phyloP scores from a whole-genome alignment of 2,329 filamentous ascomycete species.

The Amauroascus niger region DNA sequence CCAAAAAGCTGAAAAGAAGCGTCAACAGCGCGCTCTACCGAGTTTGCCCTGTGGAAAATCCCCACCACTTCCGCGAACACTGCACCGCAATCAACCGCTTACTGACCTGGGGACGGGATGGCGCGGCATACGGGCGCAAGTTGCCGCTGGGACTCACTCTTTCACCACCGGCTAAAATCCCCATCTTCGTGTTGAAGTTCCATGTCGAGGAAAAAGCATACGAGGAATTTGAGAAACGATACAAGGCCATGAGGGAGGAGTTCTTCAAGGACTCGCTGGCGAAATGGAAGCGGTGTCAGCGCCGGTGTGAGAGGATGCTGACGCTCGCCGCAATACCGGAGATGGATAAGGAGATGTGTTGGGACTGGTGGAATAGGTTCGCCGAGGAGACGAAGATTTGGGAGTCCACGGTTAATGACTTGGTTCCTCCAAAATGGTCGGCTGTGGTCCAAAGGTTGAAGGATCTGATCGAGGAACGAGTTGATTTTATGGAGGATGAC shows the following conservation, averaged over 20 bases:
- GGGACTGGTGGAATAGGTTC: conserved; percentile 23
- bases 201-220: conserved; percentile 21
- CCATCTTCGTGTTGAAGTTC: conserved; percentile 20
- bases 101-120: conserved; percentile 18
- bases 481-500: conserved; percentile 20
- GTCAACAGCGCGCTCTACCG: conserved; percentile 20
- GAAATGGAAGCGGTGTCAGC: conserved; percentile 17
- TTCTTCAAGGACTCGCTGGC: conserved; percentile 16
- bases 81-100: conserved; percentile 23
- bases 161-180: conserved; percentile 22
- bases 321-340: conserved; percentile 11
- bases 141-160: conserved; percentile 19
- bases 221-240: conserved; percentile 10
- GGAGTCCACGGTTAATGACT: conserved; percentile 19
- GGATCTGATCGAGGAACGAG: conserved; percentile 20
- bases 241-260: conserved; percentile 6
- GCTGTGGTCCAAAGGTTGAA: conserved; percentile 23
- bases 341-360: conserved; percentile 18
- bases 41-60: conserved; percentile 21
- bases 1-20: conserved; percentile 18
- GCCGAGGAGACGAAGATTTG: conserved; percentile 23
- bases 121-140: neutral
- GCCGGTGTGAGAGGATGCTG: conserved; percentile 14
- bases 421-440: conserved; percentile 24
- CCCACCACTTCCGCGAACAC: conserved; percentile 14